Base-by-base conservation (phyloP, 495 filamentous ascomycete genomes). In the Aspergillus nanangensis region DNA sequence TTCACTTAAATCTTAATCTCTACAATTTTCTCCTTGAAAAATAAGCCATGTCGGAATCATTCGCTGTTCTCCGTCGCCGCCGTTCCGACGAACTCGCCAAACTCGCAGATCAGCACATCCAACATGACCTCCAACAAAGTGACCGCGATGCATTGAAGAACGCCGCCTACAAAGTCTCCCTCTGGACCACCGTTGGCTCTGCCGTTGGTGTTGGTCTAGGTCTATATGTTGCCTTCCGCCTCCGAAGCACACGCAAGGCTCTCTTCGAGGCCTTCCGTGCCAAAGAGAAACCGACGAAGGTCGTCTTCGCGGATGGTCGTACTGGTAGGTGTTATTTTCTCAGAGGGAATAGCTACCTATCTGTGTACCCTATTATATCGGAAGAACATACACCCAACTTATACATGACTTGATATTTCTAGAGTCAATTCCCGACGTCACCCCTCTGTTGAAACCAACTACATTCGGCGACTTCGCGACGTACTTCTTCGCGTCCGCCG, bases 401-500 rank as follows among this genome's bases (percentile, higher is more conserved):
- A 18, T 43, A 44, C 34, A 45, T 41, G 25, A n/a, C 11, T 8
- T 29, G 37, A 19, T n/a, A n/a, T n/a, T n/a, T n/a, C 31, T 52
- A 84, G 83, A 86, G 52, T 43, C 73, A 0, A 65, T 86, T 27
- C 83, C 83, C 0, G 79, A 87, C 52, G 61, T 84, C 18, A 78
- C 79, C 4, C 69, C 69, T 0, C 48, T 80, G 17, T 48, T 85
- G 24, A 70, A 76, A 29, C 83, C 83, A 0, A 78, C 76, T 3
- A 61, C 65, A 0, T 56, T 78, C 29, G 82, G 82, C 14, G 83
- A 87, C 45, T 51, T 80, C 23, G 78, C 78, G 10, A 79, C 83
- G 0, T 84, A 83, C 50, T 67, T 75, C 56, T 79, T 86, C 56
- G 82, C 84, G 23, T 71, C 72, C 11, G 47, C 71, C 2, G 82